These are phyloP conservation scores for Venturia carpophila DNA, from an alignment of 2,329 filamentous ascomycete species.

Conservation along the genomic window DNA sequence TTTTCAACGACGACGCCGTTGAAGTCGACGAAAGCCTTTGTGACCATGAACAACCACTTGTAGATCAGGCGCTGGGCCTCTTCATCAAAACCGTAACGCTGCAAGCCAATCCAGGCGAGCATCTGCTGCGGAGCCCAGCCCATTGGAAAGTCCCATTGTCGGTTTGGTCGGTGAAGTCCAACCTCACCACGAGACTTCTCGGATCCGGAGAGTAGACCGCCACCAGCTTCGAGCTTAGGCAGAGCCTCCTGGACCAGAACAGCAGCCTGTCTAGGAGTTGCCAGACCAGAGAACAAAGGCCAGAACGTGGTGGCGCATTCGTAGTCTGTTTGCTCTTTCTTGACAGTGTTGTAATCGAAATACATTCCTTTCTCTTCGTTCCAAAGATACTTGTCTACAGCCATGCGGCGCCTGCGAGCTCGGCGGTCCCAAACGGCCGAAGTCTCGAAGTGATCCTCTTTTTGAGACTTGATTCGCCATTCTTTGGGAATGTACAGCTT, in stretches of 20 bases:
- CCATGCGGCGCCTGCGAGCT: conserved; percentile 71
- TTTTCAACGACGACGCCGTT: conserved; percentile 98
- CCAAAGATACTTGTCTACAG: conserved; percentile 92
- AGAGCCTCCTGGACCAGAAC: conserved; percentile 72
- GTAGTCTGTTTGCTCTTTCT: conserved; percentile 72
- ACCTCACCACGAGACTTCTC: conserved; percentile 77
- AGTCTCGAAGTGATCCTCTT: conserved; percentile 64
- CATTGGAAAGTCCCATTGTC: conserved; percentile 97
- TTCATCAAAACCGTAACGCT: conserved; percentile 84
- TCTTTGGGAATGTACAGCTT: conserved; percentile 73
- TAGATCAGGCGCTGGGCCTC: conserved; percentile 87
- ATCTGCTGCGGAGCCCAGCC: conserved; percentile 99
- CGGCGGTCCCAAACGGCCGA: conserved; percentile 88
- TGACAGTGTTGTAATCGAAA: conserved; percentile 90
- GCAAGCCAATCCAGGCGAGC: conserved; percentile 87
- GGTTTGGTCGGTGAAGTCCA: conserved; percentile 76
- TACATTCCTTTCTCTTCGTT: conserved; percentile 89
- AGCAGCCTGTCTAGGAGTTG: conserved; percentile 77
- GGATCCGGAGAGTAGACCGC: conserved; percentile 82
- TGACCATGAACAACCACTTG: conserved; percentile 98
- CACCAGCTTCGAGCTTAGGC: conserved; percentile 79
- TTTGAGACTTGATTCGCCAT: conserved; percentile 60
- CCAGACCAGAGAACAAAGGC: conserved; percentile 91
- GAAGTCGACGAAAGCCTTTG: conserved; percentile 95
- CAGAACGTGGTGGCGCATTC: conserved; percentile 93